Percentiles rank a stretch among this genome's conserved stretches.
These are phyloP conservation scores for Phytophthora sp. DNA, from an alignment of 352 stramenopile genomes.

Conservation along the genomic window DNA sequence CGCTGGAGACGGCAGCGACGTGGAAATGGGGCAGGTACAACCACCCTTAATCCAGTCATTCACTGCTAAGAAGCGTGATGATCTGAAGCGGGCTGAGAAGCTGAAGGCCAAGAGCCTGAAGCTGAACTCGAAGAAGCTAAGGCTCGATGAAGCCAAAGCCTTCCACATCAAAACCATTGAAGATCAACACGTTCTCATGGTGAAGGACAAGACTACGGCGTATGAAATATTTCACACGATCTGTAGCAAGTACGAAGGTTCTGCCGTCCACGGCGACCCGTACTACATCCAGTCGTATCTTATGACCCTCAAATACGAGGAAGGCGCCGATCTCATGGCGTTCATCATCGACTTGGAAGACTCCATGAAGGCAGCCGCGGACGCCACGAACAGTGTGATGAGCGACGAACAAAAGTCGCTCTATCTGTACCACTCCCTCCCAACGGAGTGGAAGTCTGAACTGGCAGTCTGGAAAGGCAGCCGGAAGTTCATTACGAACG, in stretches of 20 bases:
- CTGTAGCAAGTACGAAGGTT: slow-evolving; percentile 1
- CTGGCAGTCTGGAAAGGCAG: slow-evolving; percentile 6
- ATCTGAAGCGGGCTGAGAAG: too few relatives aligned
- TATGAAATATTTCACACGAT: not conserved
- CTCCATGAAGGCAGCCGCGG: not conserved
- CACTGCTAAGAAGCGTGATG: not conserved
- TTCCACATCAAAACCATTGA: slow-evolving; percentile 9
- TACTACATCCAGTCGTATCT: too few relatives aligned
- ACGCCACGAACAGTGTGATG: not conserved
- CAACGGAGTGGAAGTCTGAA: too few relatives aligned
- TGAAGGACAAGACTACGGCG: not conserved
- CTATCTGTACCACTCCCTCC: too few relatives aligned
- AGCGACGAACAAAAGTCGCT: not conserved
- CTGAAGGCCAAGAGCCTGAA: not conserved
- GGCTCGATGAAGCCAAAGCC: not conserved
- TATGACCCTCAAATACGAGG: slow-evolving; percentile 1
- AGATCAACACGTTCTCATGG: not conserved
- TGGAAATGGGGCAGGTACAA: too few relatives aligned
- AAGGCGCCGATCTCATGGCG: not conserved
- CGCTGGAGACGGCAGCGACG: too few relatives aligned
- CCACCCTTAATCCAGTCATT: not conserved
- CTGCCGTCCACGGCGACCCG: not conserved
- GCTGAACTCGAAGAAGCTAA: not conserved
- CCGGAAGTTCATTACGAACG: not conserved
- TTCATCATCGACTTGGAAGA: slow-evolving; percentile 2